Evolutionary conservation across 768 basidiomycete genomes (phyloP).

Genomic region (Sarcodon aspratus): DNA sequence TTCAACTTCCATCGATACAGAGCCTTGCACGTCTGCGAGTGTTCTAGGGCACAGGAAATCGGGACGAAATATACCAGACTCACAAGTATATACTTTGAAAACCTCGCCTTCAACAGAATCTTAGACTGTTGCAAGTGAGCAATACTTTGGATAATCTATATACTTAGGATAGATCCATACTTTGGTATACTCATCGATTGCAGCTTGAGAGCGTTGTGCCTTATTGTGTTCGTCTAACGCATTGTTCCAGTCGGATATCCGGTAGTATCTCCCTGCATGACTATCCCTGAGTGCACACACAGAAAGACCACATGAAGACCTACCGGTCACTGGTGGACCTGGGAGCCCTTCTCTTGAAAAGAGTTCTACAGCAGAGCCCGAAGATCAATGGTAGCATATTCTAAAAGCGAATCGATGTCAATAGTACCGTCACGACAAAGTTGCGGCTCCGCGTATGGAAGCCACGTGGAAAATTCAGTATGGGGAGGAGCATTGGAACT

Average conservation of each 20-base stretch:
- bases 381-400: neutral
- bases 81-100: neutral
- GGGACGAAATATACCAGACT: neutral
- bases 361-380: neutral
- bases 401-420: neutral
- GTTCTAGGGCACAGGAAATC: neutral
- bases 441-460: no score
- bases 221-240: conserved; percentile 13
- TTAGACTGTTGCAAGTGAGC: neutral
- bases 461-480: no score
- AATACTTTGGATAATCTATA: neutral
- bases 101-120: neutral
- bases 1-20: neutral
- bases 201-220: conserved; percentile 2
- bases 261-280: neutral
- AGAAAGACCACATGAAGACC: no score
- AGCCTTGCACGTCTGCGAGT: neutral
- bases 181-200: conserved; percentile 4
- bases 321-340: no score
- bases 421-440: no score
- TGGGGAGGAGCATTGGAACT: no score
- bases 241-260: neutral
- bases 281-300: neutral
- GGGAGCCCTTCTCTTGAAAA: neutral
- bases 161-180: neutral